These are phyloP conservation scores for Fusarium fracticaudum DNA, from an alignment of 2,329 filamentous ascomycete genomes.

Conservation along the genomic window DNA sequence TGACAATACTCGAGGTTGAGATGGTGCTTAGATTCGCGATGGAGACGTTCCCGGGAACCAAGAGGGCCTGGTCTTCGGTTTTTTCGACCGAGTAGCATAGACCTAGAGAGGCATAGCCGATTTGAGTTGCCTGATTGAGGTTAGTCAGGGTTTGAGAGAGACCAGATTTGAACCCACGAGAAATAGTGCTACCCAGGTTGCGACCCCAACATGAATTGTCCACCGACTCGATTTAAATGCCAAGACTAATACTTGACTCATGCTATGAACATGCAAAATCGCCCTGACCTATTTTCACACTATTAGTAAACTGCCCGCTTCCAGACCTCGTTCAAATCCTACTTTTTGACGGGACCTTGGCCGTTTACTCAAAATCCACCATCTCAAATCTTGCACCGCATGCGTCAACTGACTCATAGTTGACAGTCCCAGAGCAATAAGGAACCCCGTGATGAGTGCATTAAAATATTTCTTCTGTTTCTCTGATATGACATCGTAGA, in stretches of 20 bases:
- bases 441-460: neutral
- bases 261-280: neutral
- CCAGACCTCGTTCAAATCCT: fast-evolving
- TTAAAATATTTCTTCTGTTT: neutral
- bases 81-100: neutral
- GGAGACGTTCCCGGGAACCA: neutral
- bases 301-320: neutral
- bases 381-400: neutral
- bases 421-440: neutral
- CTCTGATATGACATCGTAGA: neutral
- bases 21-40: neutral
- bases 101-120: neutral
- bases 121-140: neutral
- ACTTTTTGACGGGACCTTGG: neutral
- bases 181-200: neutral
- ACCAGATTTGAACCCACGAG: neutral
- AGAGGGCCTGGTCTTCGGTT: neutral
- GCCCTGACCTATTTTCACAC: neutral
- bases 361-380: neutral
- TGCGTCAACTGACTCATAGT: neutral
- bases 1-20: neutral
- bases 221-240: neutral
- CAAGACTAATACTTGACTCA: neutral
- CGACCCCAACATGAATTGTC: neutral
- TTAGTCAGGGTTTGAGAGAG: neutral